Base-by-base conservation (phyloP, 768 basidiomycete genomes). In the Fibroporia radiculosa region DNA sequence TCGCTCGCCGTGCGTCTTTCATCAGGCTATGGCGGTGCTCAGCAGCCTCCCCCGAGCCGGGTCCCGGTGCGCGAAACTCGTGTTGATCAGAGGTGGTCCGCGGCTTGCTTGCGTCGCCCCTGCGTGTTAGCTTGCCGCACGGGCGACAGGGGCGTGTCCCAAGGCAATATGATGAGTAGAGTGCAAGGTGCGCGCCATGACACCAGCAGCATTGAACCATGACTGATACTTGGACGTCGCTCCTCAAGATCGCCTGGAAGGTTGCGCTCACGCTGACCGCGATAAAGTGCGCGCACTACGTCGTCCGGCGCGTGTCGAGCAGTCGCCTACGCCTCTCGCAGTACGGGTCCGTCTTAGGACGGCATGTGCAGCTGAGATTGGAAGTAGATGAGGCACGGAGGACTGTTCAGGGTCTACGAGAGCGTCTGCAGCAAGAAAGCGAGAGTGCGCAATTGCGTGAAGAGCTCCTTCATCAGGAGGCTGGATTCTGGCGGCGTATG, bases 401-500 rank as follows among this genome's bases (percentile, higher is more conserved):
- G 1, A 41, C 48, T 28, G 37, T 37, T 24, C 40, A 45, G 23
- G 28, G 32, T 42, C 42, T 53, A 16, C 16, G 27, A 16, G 28
- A 24, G 22, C 42, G 46, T 7, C 37, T 48, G 23, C 16, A 16
- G 20, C 26, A 42, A 37, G 45, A 40, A 40, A 45, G 42, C 25
- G 24, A 26, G 33, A 26, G 37, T 26, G 27, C 45, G 33, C 28
- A 29, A 11, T 19, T 25, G 32, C 20, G 25, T n/a, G 44, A 37
- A 20, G 48, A 45, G 45, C 37, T 37, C 41, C 39, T 29, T 33
- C 37, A 26, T 18, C 24, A 35, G 6, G 52, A 49, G 42, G 34
- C 33, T 4, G 45, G 18, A 28, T 52, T 52, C 16, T 52, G 51
- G 51, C 28, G 41, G 48, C 40, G 45, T n/a, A 44, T 52, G 41